Evolutionary conservation across 2,329 filamentous ascomycete genomes (phyloP).

Genomic region (Fusarium torreyae): DNA sequence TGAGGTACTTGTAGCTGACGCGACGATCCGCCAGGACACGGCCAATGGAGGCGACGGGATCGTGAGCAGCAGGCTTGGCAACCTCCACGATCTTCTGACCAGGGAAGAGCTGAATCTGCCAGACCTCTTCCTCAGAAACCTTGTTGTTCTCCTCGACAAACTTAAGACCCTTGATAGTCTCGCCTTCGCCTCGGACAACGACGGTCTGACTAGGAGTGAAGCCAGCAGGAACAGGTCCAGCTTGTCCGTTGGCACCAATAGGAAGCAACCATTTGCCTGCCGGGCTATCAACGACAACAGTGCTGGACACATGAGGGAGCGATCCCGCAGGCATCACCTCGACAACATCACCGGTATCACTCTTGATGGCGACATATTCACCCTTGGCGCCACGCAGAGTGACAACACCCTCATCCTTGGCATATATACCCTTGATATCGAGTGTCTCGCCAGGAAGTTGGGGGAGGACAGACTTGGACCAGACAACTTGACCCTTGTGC

Average conservation of each 20-base stretch:
- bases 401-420: slow-evolving; percentile 71
- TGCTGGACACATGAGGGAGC: slow-evolving; percentile 54
- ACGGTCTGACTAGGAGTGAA: slow-evolving; percentile 68
- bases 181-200: slow-evolving; percentile 65
- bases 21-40: slow-evolving; percentile 91
- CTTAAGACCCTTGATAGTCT: slow-evolving; percentile 69
- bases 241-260: slow-evolving; percentile 65
- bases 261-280: slow-evolving; percentile 69
- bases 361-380: slow-evolving; percentile 71
- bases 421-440: slow-evolving; percentile 77
- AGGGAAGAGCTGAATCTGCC: slow-evolving; percentile 79
- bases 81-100: slow-evolving; percentile 79
- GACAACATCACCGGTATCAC: slow-evolving; percentile 66
- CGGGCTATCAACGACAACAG: slow-evolving; percentile 67
- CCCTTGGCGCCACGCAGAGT: slow-evolving; percentile 73
- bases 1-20: slow-evolving; percentile 98
- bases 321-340: slow-evolving; percentile 59
- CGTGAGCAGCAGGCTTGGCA: slow-evolving; percentile 78
- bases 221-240: slow-evolving; percentile 62
- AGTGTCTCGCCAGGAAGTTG: slow-evolving; percentile 70
- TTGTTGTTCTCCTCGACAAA: slow-evolving; percentile 62
- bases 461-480: slow-evolving; percentile 78
- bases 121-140: slow-evolving; percentile 67
- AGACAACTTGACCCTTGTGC: slow-evolving; percentile 80
- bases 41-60: slow-evolving; percentile 94